These are phyloP conservation scores for Colletotrichum sp. DNA, from an alignment of 2,329 filamentous ascomycete genomes.

Conservation along the genomic window DNA sequence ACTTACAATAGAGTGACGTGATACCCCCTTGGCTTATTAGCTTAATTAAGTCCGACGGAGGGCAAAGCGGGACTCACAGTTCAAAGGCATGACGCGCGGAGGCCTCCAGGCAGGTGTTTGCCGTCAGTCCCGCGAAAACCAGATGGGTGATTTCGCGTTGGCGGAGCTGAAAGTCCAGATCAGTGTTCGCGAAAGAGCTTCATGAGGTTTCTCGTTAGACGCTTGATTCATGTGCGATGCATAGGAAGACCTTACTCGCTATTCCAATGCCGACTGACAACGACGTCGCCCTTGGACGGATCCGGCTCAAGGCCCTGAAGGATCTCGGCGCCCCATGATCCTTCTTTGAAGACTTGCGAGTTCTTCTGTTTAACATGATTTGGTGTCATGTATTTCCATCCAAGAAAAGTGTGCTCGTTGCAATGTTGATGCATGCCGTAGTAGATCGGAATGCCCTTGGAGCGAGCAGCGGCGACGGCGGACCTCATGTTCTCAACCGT, in stretches of 20 bases:
- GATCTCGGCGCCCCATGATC: neutral
- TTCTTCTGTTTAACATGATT: neutral
- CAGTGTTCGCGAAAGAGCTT: neutral
- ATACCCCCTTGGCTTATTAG: neutral
- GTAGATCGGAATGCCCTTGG: neutral
- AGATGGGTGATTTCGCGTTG: neutral
- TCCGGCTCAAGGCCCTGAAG: neutral
- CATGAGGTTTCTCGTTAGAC: too few relatives aligned
- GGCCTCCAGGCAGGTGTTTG: neutral
- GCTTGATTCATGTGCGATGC: too few relatives aligned
- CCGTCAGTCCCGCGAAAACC: neutral
- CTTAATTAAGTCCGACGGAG: accelerated
- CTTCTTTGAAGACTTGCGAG: too few relatives aligned
- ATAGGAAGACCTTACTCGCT: too few relatives aligned
- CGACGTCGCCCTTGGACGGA: neutral
- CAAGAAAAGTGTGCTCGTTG: accelerated
- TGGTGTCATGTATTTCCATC: neutral
- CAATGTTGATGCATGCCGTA: accelerated
- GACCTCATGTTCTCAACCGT: neutral
- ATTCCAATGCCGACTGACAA: neutral
- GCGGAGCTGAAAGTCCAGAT: neutral
- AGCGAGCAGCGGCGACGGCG: neutral
- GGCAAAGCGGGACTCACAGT: neutral
- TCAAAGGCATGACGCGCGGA: neutral
- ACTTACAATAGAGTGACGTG: neutral